A percentile compares a stretch with the other conserved stretches of the same genome.
These are phyloP conservation scores for Crithidia thermophila DNA, from an alignment of 208 protist genomes.

Conservation along the genomic window DNA sequence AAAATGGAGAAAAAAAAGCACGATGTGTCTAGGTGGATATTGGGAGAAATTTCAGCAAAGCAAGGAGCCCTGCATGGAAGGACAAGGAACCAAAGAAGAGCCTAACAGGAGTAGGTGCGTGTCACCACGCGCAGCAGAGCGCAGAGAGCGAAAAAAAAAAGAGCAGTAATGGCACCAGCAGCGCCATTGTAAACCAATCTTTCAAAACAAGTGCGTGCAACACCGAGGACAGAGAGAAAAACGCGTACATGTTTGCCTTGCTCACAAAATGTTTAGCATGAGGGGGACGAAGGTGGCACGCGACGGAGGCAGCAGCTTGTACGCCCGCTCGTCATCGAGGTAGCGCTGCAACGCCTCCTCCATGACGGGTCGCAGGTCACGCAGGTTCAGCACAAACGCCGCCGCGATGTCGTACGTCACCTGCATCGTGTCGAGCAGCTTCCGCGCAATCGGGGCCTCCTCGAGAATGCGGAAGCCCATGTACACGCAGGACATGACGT, in stretches of 20 bases:
- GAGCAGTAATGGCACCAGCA: too few relatives aligned
- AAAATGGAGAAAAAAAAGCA: not conserved
- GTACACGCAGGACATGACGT: constrained; percentile 68
- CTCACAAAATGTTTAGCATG: constrained; percentile 62
- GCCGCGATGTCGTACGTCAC: constrained; percentile 73
- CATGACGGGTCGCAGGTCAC: constrained; percentile 57
- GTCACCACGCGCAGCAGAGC: not conserved
- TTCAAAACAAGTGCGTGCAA: too few relatives aligned
- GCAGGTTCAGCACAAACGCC: constrained; percentile 69
- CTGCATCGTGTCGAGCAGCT: constrained; percentile 64
- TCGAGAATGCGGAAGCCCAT: constrained; percentile 77
- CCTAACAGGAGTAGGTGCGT: too few relatives aligned
- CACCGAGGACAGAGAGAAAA: not conserved
- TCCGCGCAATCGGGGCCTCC: constrained; percentile 57
- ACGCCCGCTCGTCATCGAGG: constrained; percentile 48
- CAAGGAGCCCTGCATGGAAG: too few relatives aligned
- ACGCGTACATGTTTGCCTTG: not conserved
- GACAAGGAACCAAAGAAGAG: too few relatives aligned
- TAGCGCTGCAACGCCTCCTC: constrained; percentile 55
- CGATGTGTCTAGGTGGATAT: too few relatives aligned
- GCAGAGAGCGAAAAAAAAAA: constrained; percentile 1
- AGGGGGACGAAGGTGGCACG: constrained; percentile 64
- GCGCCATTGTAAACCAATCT: too few relatives aligned
- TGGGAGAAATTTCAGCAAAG: too few relatives aligned
- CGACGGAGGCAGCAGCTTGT: constrained; percentile 47